Conservation (phyloP, 352 stramenopile genomes). For the Lagenidium giganteum region DNA sequence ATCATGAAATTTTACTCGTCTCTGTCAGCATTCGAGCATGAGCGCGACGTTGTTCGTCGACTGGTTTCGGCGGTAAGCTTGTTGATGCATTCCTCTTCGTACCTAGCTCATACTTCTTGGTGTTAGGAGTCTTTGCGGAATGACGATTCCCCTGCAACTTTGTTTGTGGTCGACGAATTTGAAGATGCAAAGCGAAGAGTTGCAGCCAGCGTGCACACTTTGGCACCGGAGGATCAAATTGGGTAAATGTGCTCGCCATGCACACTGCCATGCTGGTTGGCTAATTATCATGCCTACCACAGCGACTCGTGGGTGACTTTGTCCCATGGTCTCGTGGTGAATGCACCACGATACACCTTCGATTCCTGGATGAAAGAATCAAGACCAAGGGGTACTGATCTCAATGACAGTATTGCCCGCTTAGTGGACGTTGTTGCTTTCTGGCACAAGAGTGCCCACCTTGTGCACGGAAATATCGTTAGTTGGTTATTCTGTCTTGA, state of each 20-base stretch:
- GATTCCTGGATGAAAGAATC: conserved; percentile 26
- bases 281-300: too few species aligned
- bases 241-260: conserved; percentile 19
- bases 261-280: neutral
- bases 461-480: conserved; percentile 69
- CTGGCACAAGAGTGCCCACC: conserved; percentile 44
- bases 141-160: conserved; percentile 26
- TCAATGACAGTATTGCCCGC: conserved; percentile 23
- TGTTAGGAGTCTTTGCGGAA: too few species aligned
- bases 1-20: conserved; percentile 61
- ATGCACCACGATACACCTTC: conserved; percentile 50
- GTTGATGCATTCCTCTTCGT: conserved; percentile 1
- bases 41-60: conserved; percentile 30
- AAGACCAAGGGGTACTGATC: too few species aligned
- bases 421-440: conserved; percentile 34
- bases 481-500: conserved; percentile 1
- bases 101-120: conserved; percentile 6
- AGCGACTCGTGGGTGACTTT: conserved; percentile 47
- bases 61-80: conserved; percentile 34
- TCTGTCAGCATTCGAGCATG: conserved; percentile 21
- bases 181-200: conserved; percentile 52
- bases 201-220: conserved; percentile 8
- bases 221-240: conserved; percentile 49
- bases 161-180: conserved; percentile 35
- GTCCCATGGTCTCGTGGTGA: conserved; percentile 45